These are phyloP conservation scores for Globisporangium okanoganense DNA, from an alignment of 352 stramenopile species.

Conservation along the genomic window DNA sequence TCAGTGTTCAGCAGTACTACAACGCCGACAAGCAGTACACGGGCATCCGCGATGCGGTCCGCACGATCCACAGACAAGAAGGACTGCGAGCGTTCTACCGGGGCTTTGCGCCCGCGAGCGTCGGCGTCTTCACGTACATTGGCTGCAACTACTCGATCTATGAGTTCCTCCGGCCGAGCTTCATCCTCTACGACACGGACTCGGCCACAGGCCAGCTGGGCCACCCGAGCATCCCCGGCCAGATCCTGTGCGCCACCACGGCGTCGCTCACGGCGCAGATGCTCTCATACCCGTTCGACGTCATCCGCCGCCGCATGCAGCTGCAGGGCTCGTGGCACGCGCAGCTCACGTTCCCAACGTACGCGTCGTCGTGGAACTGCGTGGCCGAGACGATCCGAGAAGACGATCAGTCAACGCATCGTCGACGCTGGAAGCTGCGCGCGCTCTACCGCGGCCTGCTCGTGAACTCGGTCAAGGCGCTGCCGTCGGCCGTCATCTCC, in stretches of 20 bases:
- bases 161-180: slow-evolving; percentile 74
- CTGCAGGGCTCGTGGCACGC: slow-evolving; percentile 67
- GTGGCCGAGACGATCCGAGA: slow-evolving; percentile 44
- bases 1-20: slow-evolving; percentile 73
- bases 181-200: slow-evolving; percentile 74
- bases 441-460: slow-evolving; percentile 74
- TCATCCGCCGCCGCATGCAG: slow-evolving; percentile 77
- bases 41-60: slow-evolving; percentile 53
- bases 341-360: slow-evolving; percentile 58
- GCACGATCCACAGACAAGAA: slow-evolving; percentile 42
- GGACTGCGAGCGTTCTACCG: slow-evolving; percentile 65
- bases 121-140: slow-evolving; percentile 82
- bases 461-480: slow-evolving; percentile 64
- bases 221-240: slow-evolving; percentile 64
- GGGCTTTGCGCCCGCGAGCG: slow-evolving; percentile 60
- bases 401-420: slow-evolving; percentile 9
- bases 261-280: slow-evolving; percentile 70
- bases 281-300: slow-evolving; percentile 77
- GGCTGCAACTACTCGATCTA: slow-evolving; percentile 84
- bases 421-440: slow-evolving; percentile 20
- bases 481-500: slow-evolving; percentile 70
- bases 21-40: slow-evolving; percentile 30
- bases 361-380: slow-evolving; percentile 71
- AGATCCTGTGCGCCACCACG: slow-evolving; percentile 73
- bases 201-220: slow-evolving; percentile 45